phyloP scores from a whole-genome alignment of 2,329 filamentous ascomycete species.

The Botrytis elliptica region DNA sequence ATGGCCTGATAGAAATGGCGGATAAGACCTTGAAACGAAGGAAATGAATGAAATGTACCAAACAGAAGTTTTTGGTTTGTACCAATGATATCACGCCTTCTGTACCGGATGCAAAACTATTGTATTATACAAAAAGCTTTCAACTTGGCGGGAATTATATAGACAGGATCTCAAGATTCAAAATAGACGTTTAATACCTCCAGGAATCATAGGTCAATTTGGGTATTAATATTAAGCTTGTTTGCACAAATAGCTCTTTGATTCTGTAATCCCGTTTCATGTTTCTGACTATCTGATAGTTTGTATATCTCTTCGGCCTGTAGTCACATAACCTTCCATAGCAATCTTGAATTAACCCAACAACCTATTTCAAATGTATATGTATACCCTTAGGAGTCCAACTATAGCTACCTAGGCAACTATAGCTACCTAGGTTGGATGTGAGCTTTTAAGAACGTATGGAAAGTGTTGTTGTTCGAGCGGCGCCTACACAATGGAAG shows the following conservation, averaged over 20 bases:
- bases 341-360: neutral
- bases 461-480: neutral
- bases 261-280: neutral
- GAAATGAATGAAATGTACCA: slow-evolving; percentile 56
- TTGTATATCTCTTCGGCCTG: neutral
- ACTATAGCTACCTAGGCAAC: neutral
- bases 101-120: neutral
- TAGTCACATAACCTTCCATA: neutral
- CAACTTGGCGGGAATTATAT: slow-evolving; percentile 7
- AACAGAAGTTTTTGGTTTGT: slow-evolving; percentile 23
- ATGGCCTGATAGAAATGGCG: slow-evolving; percentile 89
- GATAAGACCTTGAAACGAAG: slow-evolving; percentile 84
- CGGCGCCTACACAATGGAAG: neutral
- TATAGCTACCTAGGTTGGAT: neutral
- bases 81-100: slow-evolving; percentile 18
- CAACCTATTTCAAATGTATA: neutral
- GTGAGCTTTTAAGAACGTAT: neutral
- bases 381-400: neutral
- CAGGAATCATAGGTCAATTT: neutral
- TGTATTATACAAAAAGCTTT: slow-evolving; percentile 20
- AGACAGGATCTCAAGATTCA: neutral
- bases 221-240: too few relatives aligned
- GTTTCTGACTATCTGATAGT: neutral
- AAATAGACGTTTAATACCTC: slow-evolving; percentile 11
- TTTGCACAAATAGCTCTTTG: neutral